Base-by-base conservation (phyloP, 2,329 filamentous ascomycete genomes). In the Alternaria panax region DNA sequence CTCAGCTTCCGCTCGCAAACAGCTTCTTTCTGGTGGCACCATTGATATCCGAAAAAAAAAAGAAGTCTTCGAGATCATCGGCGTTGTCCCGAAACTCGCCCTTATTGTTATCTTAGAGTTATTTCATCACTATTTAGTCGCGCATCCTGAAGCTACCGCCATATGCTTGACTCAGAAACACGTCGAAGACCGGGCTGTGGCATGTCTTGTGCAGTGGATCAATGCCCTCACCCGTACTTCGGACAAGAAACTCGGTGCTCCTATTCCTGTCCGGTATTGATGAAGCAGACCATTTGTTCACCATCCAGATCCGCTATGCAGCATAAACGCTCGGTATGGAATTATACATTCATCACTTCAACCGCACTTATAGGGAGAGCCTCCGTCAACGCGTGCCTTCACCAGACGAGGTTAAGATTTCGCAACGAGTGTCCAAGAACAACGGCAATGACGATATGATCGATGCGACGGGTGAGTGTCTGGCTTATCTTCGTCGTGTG, bases 401-500 rank as follows among this genome's bases (percentile, higher is more conserved):
- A 4, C 20, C 18, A 5, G 22, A 32, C 2, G 55, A 53, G 42
- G 47, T 48, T 22, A 3, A 40, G 2, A 20, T 36, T 6, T 6
- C 48, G 9, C 41, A 47, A 34, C 32, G 32, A 12, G 14, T 27
- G 5, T 32, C 6, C 18, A 43, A 27, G 3, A 12, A 41, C 8
- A 30, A 32, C 20, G 38, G 24, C 9, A 20, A 32, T 2, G 55
- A 53, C 24, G 48, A 58, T 3, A 28, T 58, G 41, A 11, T 58
- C n/a, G 22, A 32, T 9, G 55, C 46, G 7, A 2, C 42, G 28
- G 55, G 48, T 20, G 48, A 42, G 25, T 50, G 55, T 22, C n/a
- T 58, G 7, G 55, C 48, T 8, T 58, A 58, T 24, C 50, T 58
- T 18, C 34, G 55, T 42, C 55, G 55, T 24, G 25, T 27, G 25